Evolutionary conservation across 1,284 basidiomycete species (phyloP).

Genomic region (Cryptococcus maquisensis): DNA sequence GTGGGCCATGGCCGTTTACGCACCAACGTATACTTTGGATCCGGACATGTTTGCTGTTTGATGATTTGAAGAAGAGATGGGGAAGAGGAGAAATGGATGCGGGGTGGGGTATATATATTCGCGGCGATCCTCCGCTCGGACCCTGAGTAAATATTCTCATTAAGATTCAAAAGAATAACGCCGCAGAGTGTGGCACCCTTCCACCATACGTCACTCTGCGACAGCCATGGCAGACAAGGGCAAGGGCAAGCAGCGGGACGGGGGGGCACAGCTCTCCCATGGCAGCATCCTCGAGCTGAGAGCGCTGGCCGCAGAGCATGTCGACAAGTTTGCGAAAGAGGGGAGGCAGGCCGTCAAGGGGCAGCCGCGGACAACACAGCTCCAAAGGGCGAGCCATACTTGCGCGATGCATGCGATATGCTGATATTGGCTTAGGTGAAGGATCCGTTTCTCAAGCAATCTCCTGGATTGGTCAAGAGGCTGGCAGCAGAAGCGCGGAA

Average conservation of each 20-base stretch:
- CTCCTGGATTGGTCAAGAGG: slow-evolving; percentile 44
- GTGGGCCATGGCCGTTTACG: slow-evolving; percentile 3
- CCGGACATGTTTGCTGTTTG: slow-evolving; percentile 13
- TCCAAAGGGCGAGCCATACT: slow-evolving; percentile 13
- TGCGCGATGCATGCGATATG: background rate
- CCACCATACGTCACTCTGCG: background rate
- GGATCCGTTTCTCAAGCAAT: slow-evolving; percentile 44
- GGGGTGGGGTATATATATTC: background rate
- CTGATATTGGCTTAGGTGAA: slow-evolving; percentile 12
- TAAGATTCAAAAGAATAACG: background rate
- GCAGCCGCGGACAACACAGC: slow-evolving; percentile 8
- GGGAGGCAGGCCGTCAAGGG: slow-evolving; percentile 39
- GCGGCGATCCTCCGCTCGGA: background rate
- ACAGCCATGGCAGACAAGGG: background rate
- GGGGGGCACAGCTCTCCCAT: slow-evolving; percentile 23
- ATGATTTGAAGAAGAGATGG: slow-evolving; percentile 2
- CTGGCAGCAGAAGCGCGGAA: slow-evolving; percentile 43
- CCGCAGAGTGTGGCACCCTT: background rate
- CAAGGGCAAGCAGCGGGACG: background rate
- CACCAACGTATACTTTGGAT: slow-evolving; percentile 28
- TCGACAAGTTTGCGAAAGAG: slow-evolving; percentile 43
- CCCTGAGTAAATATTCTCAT: background rate
- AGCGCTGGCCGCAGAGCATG: slow-evolving; percentile 47
- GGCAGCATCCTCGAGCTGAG: slow-evolving; percentile 43
- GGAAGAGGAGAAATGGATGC: slow-evolving; percentile 6